A percentile compares a stretch with the other conserved stretches of the same genome.
phyloP scores from a whole-genome alignment of 208 protist species.

The Tritrichomonas musculus region DNA sequence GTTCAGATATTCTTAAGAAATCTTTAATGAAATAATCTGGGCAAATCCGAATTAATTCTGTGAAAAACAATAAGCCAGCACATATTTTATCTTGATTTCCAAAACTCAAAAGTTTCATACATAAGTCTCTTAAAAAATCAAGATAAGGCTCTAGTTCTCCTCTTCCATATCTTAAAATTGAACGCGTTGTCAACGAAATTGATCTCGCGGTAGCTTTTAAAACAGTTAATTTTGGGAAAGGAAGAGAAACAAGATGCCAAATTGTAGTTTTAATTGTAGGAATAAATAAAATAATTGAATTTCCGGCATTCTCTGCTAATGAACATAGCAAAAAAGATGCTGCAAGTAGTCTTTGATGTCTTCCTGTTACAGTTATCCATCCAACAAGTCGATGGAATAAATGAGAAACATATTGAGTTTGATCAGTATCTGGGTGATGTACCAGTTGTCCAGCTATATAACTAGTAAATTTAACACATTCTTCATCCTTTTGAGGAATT shows the following conservation, averaged over 20 bases:
- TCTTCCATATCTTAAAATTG: neutral
- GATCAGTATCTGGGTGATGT: neutral
- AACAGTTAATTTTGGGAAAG: neutral
- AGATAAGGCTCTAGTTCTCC: neutral
- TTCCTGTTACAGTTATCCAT: neutral
- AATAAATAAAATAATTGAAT: neutral
- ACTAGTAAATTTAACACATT: conserved; percentile 29
- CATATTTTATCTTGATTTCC: neutral
- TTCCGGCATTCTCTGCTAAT: neutral
- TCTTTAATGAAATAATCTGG: neutral
- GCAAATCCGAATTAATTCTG: neutral
- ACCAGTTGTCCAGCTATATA: neutral
- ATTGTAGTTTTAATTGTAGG: neutral
- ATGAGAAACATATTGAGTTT: conserved; percentile 24
- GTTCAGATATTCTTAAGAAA: neutral
- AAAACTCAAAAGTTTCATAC: neutral
- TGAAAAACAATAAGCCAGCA: neutral
- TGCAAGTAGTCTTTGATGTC: neutral
- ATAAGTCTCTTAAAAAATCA: neutral
- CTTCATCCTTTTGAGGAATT: neutral
- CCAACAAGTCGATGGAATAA: neutral
- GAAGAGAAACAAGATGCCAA: neutral
- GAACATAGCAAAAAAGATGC: neutral
- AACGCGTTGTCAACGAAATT: neutral
- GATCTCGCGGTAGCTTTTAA: neutral